Conservation (phyloP, 129 eudicot genomes). For the Saposhnikovia divaricata region DNA sequence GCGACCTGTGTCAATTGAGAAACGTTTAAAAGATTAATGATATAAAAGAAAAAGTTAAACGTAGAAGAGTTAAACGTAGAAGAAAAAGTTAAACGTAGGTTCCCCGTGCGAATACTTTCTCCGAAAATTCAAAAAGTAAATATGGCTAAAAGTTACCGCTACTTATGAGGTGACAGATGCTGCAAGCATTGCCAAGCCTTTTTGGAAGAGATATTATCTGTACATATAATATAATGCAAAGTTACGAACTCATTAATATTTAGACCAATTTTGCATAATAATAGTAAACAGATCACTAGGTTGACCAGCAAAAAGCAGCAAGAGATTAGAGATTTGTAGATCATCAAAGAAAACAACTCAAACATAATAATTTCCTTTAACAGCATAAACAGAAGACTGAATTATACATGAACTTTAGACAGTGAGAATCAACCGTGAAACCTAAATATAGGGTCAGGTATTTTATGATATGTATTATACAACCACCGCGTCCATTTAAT, state of each 20-base stretch:
- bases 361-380: background rate
- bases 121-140: background rate
- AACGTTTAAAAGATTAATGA: background rate
- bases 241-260: background rate
- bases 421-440: background rate
- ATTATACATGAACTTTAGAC: background rate
- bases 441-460: background rate
- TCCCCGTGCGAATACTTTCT: background rate
- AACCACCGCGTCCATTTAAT: background rate
- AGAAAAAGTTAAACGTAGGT: background rate
- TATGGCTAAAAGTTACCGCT: constrained; percentile 30
- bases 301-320: background rate
- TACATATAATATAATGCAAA: constrained; percentile 7
- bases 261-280: background rate
- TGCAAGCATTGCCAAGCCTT: constrained; percentile 26
- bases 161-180: constrained; percentile 27
- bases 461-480: background rate
- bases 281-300: background rate
- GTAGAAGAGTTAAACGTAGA: no score
- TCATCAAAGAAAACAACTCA: background rate
- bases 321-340: background rate
- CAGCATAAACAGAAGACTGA: background rate
- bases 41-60: background rate
- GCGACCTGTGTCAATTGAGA: constrained; percentile 30
- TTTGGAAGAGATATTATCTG: constrained; percentile 27